Evolutionary conservation across 73 alveolate genomes (phyloP).

Genomic region (Effrenium voratum): DNA sequence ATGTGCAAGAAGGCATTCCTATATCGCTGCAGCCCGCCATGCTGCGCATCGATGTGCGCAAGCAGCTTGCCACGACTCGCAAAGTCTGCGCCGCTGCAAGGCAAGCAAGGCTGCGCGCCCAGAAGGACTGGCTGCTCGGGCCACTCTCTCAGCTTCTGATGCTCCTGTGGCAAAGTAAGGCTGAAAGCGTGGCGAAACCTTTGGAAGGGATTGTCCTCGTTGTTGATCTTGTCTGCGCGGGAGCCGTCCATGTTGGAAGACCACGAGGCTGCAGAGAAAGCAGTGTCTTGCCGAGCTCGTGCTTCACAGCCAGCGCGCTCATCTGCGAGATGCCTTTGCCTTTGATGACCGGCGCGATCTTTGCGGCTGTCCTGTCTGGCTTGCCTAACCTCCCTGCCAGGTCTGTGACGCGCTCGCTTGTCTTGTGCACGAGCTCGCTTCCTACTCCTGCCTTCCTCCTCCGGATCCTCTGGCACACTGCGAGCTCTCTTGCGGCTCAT

Average conservation of each 20-base stretch:
- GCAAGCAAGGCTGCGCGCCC: constrained; percentile 13
- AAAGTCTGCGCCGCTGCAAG: not conserved
- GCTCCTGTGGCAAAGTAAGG: not conserved
- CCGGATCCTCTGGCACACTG: no score
- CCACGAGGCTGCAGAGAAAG: not conserved
- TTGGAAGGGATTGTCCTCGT: not conserved
- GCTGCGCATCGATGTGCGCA: not conserved
- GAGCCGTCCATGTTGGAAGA: not conserved
- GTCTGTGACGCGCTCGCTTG: no score
- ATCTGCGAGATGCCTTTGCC: no score
- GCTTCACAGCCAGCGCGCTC: no score
- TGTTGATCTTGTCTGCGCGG: not conserved
- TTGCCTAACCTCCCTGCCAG: no score
- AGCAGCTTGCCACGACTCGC: not conserved
- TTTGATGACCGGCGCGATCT: no score
- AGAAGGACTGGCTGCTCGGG: not conserved
- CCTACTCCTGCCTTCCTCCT: no score
- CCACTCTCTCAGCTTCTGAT: not conserved
- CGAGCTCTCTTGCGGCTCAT: no score
- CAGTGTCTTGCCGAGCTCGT: no score
- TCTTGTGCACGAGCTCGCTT: no score
- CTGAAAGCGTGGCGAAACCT: not conserved
- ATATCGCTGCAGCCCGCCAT: constrained; percentile 17
- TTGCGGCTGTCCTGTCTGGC: no score
- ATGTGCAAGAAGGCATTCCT: not conserved